These are phyloP conservation scores for Chlamydomonas asymmetrica DNA, from an alignment of 139 green algal species.

Conservation along the genomic window DNA sequence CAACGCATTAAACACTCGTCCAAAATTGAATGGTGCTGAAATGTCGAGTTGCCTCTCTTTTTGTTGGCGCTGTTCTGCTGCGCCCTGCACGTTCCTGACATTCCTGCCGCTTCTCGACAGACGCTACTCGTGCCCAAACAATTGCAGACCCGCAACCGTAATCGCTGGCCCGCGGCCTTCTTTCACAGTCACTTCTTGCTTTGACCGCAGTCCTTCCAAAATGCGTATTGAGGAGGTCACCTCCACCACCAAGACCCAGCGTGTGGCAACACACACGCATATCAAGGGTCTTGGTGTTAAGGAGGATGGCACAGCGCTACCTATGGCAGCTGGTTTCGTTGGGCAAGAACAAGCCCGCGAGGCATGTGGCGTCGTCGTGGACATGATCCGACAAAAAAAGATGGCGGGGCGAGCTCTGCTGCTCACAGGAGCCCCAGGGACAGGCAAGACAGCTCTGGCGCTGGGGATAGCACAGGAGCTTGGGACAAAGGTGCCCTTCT, in stretches of 20 bases:
- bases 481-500: conserved; percentile 95
- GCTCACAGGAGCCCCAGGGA: conserved; percentile 93
- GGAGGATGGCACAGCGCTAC: conserved; percentile 79
- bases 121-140: too few species aligned
- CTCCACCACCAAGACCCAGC: conserved; percentile 89
- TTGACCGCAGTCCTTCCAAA: neutral
- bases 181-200: too few species aligned
- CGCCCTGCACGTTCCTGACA: too few species aligned
- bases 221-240: conserved; percentile 95
- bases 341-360: conserved; percentile 93
- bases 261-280: conserved; percentile 96
- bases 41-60: too few species aligned
- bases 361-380: conserved; percentile 95
- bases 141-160: too few species aligned
- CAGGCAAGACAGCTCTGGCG: conserved; percentile 97
- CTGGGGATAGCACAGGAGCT: conserved; percentile 96
- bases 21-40: too few species aligned
- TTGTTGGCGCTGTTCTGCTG: too few species aligned
- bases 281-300: conserved; percentile 95
- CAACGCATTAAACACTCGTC: too few species aligned
- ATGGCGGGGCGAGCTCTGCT: conserved; percentile 96
- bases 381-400: conserved; percentile 98
- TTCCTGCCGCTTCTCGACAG: too few species aligned
- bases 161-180: too few species aligned
- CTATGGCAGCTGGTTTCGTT: conserved; percentile 89